Conservation (phyloP, 495 filamentous ascomycete species). For the Evernia prunastri region DNA sequence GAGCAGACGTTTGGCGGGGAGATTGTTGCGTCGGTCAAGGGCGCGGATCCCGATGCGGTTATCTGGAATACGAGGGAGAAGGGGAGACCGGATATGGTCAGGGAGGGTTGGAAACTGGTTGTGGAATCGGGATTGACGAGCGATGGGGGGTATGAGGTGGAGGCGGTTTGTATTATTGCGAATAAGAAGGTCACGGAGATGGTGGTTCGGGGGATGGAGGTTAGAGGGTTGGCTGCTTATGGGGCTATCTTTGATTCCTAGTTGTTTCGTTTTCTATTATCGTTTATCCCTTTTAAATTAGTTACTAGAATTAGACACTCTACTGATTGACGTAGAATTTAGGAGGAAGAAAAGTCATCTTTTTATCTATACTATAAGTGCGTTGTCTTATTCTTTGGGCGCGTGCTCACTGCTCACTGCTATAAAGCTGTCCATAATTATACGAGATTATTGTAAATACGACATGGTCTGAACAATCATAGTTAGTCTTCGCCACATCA, state of each 20-base stretch:
- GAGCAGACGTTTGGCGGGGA: conserved; percentile 39
- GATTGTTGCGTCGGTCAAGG: conserved; percentile 39
- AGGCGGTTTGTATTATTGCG: conserved; percentile 56
- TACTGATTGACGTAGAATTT: too few species aligned
- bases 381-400: too few species aligned
- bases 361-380: too few species aligned
- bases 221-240: conserved; percentile 52
- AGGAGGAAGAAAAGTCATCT: too few species aligned
- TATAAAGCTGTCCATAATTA: too few species aligned
- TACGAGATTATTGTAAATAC: too few species aligned
- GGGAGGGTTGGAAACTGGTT: conserved; percentile 17
- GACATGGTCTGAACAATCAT: too few species aligned
- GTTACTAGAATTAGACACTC: too few species aligned
- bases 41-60: conserved; percentile 41
- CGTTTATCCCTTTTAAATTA: too few species aligned
- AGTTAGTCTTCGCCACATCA: too few species aligned
- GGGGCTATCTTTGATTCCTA: conserved; percentile 58
- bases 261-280: background rate
- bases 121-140: conserved; percentile 24
- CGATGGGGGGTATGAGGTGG: conserved; percentile 35
- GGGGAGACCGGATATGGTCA: conserved; percentile 45
- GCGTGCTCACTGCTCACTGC: too few species aligned
- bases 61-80: conserved; percentile 44
- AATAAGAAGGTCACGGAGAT: conserved; percentile 57
- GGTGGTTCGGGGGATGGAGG: conserved; percentile 56